Evolutionary conservation across 441 rosid species (phyloP).

Genomic region (Codiaeum variegatum): DNA sequence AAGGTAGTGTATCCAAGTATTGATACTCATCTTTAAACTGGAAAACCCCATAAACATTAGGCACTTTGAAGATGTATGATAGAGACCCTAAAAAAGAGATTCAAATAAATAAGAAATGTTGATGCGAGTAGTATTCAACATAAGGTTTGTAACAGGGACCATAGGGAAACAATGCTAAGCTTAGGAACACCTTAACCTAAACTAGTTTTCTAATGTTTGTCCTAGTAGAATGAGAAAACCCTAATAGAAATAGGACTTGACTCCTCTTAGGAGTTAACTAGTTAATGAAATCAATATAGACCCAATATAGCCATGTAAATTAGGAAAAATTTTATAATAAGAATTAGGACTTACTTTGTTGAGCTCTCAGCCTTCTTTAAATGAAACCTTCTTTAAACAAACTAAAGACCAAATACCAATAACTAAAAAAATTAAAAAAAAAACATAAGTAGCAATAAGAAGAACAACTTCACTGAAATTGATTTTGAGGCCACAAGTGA

Average conservation of each 20-base stretch:
- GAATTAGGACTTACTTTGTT: conserved; percentile 40
- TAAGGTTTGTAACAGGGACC: background rate
- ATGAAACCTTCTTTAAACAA: too few species aligned
- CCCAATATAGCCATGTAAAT: background rate
- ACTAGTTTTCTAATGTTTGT: too few species aligned
- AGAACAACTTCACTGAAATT: too few species aligned
- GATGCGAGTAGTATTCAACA: background rate
- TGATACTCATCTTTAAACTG: conserved; percentile 72
- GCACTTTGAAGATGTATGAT: conserved; percentile 63
- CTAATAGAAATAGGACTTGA: too few species aligned
- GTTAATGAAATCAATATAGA: background rate
- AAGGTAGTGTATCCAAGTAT: conserved; percentile 64
- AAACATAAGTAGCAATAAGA: too few species aligned
- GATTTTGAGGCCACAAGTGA: too few species aligned
- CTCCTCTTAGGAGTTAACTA: background rate
- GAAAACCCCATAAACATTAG: conserved; percentile 76
- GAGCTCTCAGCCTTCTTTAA: conserved; percentile 62
- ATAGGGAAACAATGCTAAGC: background rate
- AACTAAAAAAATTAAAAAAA: too few species aligned
- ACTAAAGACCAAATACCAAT: too few species aligned
- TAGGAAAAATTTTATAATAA: background rate
- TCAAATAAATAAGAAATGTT: conserved; percentile 14
- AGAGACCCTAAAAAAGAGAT: conserved; percentile 52
- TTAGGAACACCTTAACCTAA: background rate
- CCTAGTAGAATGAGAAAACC: too few species aligned